Evolutionary conservation across 2,329 filamentous ascomycete species (phyloP).

Genomic region (Curvularia verruculosa): DNA sequence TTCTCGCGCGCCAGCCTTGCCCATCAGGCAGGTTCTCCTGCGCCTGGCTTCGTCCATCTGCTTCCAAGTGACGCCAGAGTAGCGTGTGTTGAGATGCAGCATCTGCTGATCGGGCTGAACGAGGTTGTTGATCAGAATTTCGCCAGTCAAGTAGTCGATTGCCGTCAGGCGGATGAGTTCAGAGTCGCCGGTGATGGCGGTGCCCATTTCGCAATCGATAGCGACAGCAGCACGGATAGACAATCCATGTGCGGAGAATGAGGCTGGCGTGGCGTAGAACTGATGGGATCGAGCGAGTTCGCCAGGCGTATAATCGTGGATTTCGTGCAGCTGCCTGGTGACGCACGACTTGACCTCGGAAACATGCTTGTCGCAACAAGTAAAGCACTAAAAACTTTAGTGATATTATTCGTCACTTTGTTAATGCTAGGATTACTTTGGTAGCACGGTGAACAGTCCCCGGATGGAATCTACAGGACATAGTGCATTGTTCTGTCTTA

Average conservation of each 20-base stretch:
- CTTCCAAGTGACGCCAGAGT: conserved; percentile 55
- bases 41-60: conserved; percentile 50
- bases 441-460: not conserved
- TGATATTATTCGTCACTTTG: too few species aligned
- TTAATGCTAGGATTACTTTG: not conserved
- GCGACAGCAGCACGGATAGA: conserved; percentile 45
- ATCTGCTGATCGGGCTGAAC: conserved; percentile 57
- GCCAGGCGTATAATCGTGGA: conserved; percentile 5
- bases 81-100: conserved; percentile 58
- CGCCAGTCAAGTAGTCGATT: conserved; percentile 57
- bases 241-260: not conserved
- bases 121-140: conserved; percentile 58
- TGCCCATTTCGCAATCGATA: conserved; percentile 64
- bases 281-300: conserved; percentile 18
- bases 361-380: conserved; percentile 15
- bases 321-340: conserved; percentile 7
- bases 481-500: not conserved
- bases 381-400: conserved; percentile 14
- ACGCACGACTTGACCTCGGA: conserved; percentile 17
- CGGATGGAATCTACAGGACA: conserved; percentile 1
- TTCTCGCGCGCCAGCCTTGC: conserved; percentile 51
- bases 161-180: conserved; percentile 61
- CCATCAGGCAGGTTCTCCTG: conserved; percentile 48
- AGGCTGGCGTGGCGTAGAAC: conserved; percentile 15
- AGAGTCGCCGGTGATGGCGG: conserved; percentile 51